Percentiles rank a stretch among this genome's conserved stretches.
Evolutionary conservation across 345 rosid genomes (phyloP).

Genomic region (Geranium rotundifolium): DNA sequence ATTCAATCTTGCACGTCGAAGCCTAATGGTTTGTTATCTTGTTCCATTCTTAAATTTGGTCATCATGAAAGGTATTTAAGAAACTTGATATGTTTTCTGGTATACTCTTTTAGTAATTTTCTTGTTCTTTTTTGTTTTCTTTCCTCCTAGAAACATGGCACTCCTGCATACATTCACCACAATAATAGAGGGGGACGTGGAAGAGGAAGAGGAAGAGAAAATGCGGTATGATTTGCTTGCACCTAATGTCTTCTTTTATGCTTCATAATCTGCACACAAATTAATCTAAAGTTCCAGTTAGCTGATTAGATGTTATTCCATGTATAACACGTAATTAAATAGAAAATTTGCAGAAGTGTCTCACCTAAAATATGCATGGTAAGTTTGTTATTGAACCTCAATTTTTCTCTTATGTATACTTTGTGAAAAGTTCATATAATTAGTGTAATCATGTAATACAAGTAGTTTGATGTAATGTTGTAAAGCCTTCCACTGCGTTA

Average conservation of each 20-base stretch:
- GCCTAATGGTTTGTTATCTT: not conserved
- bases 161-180: conserved; percentile 4
- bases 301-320: too few relatives aligned
- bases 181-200: conserved; percentile 4
- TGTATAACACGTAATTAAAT: too few relatives aligned
- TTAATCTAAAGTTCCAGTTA: not conserved
- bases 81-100: not conserved
- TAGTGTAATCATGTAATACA: not conserved
- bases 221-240: conserved; percentile 11
- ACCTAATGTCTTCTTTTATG: not conserved
- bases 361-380: not conserved
- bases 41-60: not conserved
- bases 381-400: too few relatives aligned
- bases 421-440: not conserved
- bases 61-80: too few relatives aligned
- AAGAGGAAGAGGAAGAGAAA: conserved; percentile 15
- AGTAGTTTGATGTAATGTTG: not conserved
- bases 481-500: not conserved
- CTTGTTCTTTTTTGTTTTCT: not conserved
- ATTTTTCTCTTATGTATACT: too few relatives aligned
- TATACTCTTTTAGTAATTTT: not conserved
- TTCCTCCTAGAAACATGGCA: conserved; percentile 4
- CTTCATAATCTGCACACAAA: not conserved
- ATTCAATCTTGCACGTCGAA: not conserved
- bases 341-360: not conserved